Conservation (phyloP, 2,329 filamentous ascomycete genomes). For the Thelonectria olida region DNA sequence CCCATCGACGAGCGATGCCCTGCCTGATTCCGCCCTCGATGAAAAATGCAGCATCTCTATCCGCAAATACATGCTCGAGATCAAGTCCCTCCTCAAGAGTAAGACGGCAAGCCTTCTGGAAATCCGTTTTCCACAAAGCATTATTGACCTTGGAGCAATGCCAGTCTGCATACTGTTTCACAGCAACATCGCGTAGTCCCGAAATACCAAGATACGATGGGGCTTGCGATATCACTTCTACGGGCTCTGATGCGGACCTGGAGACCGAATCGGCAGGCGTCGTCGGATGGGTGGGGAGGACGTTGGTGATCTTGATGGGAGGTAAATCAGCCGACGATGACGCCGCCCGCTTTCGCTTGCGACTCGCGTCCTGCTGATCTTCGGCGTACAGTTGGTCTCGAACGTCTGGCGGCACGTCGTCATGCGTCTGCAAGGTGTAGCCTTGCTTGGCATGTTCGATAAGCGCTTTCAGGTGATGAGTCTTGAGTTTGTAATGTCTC, state of each 20-base stretch:
- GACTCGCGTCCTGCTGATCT: too few species aligned
- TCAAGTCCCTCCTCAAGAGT: not conserved
- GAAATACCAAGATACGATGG: slow-evolving; percentile 7
- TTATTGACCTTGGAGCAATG: slow-evolving; percentile 15
- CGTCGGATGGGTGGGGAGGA: slow-evolving; percentile 1
- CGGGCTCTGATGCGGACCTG: not conserved
- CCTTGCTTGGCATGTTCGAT: slow-evolving; percentile 7
- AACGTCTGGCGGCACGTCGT: not conserved
- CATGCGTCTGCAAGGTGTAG: slow-evolving; percentile 4
- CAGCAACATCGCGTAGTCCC: slow-evolving; percentile 5
- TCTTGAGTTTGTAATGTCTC: slow-evolving; percentile 13
- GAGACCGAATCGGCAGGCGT: not conserved
- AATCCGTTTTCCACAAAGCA: slow-evolving; percentile 9
- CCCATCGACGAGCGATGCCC: slow-evolving; percentile 16
- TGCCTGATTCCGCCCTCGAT: slow-evolving; percentile 8
- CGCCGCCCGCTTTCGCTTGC: slow-evolving; percentile 4
- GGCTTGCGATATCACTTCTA: not conserved
- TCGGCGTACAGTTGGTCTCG: too few species aligned
- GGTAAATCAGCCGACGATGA: not conserved
- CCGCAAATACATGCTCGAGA: not conserved
- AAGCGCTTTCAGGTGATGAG: slow-evolving; percentile 4
- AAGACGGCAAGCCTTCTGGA: slow-evolving; percentile 10
- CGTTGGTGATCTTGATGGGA: slow-evolving; percentile 10
- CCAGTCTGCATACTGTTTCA: slow-evolving; percentile 5
- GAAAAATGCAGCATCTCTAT: slow-evolving; percentile 7